Evolutionary conservation across 129 eudicot species (phyloP).

Genomic region (Smallanthus sonchifolius): DNA sequence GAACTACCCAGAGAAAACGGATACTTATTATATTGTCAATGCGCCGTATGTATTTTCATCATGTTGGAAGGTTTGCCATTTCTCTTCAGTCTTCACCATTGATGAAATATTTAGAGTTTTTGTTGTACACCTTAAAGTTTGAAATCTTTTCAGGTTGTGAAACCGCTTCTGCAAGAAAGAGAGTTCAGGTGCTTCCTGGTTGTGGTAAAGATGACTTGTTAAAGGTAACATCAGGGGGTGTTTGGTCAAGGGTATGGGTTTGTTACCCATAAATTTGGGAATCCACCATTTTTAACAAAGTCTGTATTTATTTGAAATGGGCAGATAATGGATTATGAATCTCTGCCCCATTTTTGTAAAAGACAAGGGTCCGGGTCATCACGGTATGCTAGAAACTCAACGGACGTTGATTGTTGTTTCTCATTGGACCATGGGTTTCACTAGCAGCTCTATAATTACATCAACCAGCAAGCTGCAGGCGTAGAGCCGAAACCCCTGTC

Average conservation of each 20-base stretch:
- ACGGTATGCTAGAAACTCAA: constrained; percentile 45
- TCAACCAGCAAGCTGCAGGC: constrained; percentile 58
- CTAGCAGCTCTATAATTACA: constrained; percentile 62
- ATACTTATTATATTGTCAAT: constrained; percentile 85
- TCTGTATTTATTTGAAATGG: constrained; percentile 19
- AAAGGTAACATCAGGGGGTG: constrained; percentile 45
- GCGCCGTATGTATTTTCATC: constrained; percentile 97
- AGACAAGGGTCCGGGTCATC: constrained; percentile 95
- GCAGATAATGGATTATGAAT: constrained; percentile 94
- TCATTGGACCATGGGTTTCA: constrained; percentile 77
- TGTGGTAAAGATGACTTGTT: constrained; percentile 77
- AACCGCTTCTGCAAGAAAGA: constrained; percentile 90
- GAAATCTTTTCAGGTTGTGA: constrained; percentile 67
- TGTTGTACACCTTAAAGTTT: constrained; percentile 7
- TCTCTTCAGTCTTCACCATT: neutral
- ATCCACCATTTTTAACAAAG: neutral
- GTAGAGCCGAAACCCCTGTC: constrained; percentile 36
- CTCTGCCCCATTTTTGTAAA: constrained; percentile 95
- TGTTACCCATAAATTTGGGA: neutral
- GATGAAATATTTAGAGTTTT: neutral
- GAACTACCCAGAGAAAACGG: constrained; percentile 98
- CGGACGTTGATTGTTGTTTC: constrained; percentile 59
- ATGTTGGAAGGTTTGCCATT: constrained; percentile 84
- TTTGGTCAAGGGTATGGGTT: neutral
- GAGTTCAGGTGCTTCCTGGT: constrained; percentile 86